Evolutionary conservation across 306 rosid genomes (phyloP), one percentile per base, ranked within the genome.

Genomic region (Ormosia emarginata): DNA sequence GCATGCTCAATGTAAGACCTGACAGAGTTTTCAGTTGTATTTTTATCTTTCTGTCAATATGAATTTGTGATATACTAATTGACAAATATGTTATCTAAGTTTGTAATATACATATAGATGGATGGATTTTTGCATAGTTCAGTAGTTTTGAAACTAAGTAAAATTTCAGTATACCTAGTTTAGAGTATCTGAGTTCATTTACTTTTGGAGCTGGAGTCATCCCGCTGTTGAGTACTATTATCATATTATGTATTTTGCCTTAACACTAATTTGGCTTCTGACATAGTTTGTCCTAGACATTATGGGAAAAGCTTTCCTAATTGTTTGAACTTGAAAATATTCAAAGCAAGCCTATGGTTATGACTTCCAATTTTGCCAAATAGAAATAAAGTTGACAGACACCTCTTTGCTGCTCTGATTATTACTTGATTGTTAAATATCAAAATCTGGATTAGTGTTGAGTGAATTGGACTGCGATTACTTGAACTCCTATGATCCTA

Each of bases 241-340:
- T 76, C 77, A 56, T 74, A 37, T 68, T 73, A 47, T 78, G 59
- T 57, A 29, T 70, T 69, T 83, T 83, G 15, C 56, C 49, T 7
- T 3, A 30, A 39, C 17, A 14, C 40, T 47, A 69, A n/a, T n/a
- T n/a, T n/a, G n/a, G n/a, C n/a, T n/a, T n/a, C n/a, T n/a, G n/a
- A n/a, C n/a, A n/a, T n/a, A 61, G 29, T 44, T 53, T 79, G 52
- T 62, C 67, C n/a, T 50, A 43, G 44, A 43, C 30, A 47, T 14
- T 77, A 41, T 24, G 34, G 73, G 62, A 68, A 58, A 37, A 24
- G 49, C 7, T 81, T 75, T 36, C 49, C 37, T 64, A 6, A 33
- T 69, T 39, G 50, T 34, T 47, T 62, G 79, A 75, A 74, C 67
- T 67, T 78, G 71, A 46, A 74, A 83, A 56, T 70, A 65, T 71